Percentiles rank a stretch among this genome's conserved stretches.
These are phyloP conservation scores for Xylogone sp. DNA, from an alignment of 2,329 filamentous ascomycete genomes.

Conservation along the genomic window DNA sequence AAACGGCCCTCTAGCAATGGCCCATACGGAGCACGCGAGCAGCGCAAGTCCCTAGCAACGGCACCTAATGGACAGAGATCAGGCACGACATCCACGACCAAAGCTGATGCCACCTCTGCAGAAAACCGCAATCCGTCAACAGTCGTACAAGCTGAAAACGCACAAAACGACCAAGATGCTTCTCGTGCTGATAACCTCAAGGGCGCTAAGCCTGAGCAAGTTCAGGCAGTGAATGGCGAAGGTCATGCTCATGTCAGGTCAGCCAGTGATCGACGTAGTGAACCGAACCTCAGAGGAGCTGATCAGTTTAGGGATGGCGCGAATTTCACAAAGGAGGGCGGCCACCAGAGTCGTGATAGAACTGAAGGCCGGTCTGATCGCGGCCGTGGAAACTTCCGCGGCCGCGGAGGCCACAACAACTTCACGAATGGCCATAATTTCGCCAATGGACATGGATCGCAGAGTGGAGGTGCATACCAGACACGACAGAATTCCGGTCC, in stretches of 20 bases:
- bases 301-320: constrained; percentile 25
- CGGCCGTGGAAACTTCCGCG: constrained; percentile 40
- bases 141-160: constrained; percentile 16
- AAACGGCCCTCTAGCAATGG: constrained; percentile 19
- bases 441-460: constrained; percentile 33
- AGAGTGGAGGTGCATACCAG: constrained; percentile 22
- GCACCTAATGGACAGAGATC: constrained; percentile 19
- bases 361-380: constrained; percentile 35
- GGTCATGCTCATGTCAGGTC: constrained; percentile 17
- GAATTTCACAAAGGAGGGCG: constrained; percentile 19
- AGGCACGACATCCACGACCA: constrained; percentile 13
- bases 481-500: constrained; percentile 23
- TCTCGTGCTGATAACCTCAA: constrained; percentile 15
- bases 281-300: constrained; percentile 19
- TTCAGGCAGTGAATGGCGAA: constrained; percentile 17
- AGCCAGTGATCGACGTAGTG: constrained; percentile 24
- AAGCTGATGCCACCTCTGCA: constrained; percentile 14
- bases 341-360: constrained; percentile 27
- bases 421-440: constrained; percentile 32
- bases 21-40: constrained; percentile 14
- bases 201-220: constrained; percentile 14
- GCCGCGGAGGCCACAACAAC: constrained; percentile 34
- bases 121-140: constrained; percentile 4
- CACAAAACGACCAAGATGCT: constrained; percentile 6
- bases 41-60: constrained; percentile 18